A percentile compares a stretch with the other conserved stretches of the same genome.
phyloP scores from a whole-genome alignment of 2,329 filamentous ascomycete genomes.

The Fonsecaea monophora region DNA sequence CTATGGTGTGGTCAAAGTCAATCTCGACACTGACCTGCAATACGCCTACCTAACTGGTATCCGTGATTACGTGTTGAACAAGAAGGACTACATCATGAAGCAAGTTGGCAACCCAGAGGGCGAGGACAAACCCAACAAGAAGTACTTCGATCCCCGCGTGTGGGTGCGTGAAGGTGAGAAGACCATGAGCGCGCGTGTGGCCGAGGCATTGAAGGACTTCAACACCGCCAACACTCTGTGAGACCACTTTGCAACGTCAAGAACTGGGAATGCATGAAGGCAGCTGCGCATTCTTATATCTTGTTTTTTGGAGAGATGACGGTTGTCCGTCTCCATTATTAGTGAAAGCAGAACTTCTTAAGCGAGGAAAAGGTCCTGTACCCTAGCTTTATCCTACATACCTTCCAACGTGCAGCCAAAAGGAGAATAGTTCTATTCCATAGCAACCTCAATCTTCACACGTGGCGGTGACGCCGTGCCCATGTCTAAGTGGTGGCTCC shows the following conservation, averaged over 20 bases:
- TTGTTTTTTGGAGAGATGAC: constrained; percentile 21
- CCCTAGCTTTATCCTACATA: constrained; percentile 11
- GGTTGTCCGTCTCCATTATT: constrained; percentile 2
- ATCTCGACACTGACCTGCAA: constrained; percentile 97
- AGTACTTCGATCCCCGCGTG: constrained; percentile 86
- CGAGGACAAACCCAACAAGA: constrained; percentile 99
- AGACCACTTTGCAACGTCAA: constrained; percentile 39
- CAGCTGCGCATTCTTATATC: not conserved
- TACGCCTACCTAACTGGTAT: constrained; percentile 91
- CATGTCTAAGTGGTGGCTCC: constrained; percentile 13
- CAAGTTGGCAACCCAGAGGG: constrained; percentile 96
- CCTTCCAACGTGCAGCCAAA: not conserved
- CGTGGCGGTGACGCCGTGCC: not conserved
- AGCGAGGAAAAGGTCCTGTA: not conserved
- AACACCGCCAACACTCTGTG: constrained; percentile 81
- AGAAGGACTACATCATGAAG: constrained; percentile 90
- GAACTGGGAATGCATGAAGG: not conserved
- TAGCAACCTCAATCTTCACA: not conserved
- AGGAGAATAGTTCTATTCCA: not conserved
- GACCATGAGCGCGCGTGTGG: constrained; percentile 84
- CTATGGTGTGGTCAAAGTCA: constrained; percentile 98
- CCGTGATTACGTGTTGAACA: constrained; percentile 90
- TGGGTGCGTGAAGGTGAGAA: constrained; percentile 95
- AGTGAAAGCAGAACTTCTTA: not conserved
- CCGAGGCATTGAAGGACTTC: constrained; percentile 87